Evolutionary conservation across 768 basidiomycete genomes (phyloP).

Genomic region (Tulasnella sp.): DNA sequence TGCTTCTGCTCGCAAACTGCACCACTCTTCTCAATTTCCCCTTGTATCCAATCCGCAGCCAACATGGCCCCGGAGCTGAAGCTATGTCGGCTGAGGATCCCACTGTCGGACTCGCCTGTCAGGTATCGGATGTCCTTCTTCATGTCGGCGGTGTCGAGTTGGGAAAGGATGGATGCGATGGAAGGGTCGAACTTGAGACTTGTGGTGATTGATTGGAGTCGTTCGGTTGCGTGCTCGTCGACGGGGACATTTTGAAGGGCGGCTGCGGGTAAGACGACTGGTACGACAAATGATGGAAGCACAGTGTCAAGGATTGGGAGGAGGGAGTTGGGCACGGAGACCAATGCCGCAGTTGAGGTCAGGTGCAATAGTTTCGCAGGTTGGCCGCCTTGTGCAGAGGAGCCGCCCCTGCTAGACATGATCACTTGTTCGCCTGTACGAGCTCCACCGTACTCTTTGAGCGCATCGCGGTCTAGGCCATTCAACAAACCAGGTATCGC

Average conservation of each 20-base stretch:
- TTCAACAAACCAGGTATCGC: too few relatives aligned
- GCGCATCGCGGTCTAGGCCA: too few relatives aligned
- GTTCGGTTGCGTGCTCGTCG: slow-evolving; percentile 40
- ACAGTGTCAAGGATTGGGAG: slow-evolving; percentile 39
- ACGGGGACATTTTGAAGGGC: slow-evolving; percentile 40
- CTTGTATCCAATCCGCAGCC: slow-evolving; percentile 68
- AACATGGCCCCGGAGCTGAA: slow-evolving; percentile 54
- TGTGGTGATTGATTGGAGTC: slow-evolving; percentile 46
- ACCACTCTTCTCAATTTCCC: slow-evolving; percentile 59
- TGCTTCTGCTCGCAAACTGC: slow-evolving; percentile 55
- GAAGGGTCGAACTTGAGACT: slow-evolving; percentile 55
- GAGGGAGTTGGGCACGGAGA: slow-evolving; percentile 21
- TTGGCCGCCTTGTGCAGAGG: neutral
- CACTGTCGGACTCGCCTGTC: slow-evolving; percentile 69
- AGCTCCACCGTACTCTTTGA: too few relatives aligned
- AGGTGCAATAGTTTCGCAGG: neutral
- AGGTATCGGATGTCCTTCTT: slow-evolving; percentile 64
- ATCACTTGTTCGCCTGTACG: too few relatives aligned
- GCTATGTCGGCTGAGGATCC: slow-evolving; percentile 70
- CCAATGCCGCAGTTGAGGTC: slow-evolving; percentile 18
- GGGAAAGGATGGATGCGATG: slow-evolving; percentile 55
- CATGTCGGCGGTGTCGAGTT: slow-evolving; percentile 56
- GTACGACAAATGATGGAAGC: slow-evolving; percentile 66
- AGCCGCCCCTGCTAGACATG: too few relatives aligned
- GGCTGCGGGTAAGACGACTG: slow-evolving; percentile 43